Evolutionary conservation across 2,329 filamentous ascomycete species (phyloP), one percentile per base, ranked within the genome.

Genomic region (Hypomyces rosellus): DNA sequence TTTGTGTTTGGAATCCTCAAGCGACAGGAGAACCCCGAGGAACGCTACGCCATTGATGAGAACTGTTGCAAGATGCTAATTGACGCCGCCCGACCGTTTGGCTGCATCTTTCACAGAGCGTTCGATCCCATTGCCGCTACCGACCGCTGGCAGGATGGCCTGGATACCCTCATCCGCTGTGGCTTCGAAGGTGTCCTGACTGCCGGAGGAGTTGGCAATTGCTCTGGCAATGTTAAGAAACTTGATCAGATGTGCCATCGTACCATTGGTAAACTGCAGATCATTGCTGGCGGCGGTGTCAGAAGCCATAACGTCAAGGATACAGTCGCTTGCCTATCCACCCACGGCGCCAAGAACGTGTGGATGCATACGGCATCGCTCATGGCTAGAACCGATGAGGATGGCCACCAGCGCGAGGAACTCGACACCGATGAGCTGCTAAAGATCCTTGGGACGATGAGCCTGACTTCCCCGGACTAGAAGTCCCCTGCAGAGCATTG

Each of bases 1-100:
- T 82, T 82, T 55, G 78, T 82, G 7, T 79, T 82, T 55, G 78
- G 78, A 4, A 63, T 76, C 2, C 54, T 81, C 14, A 51, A 34
- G 13, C 45, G 45, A 15, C 48, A 50, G 39, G 50, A 38, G 6
- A 47, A 44, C 7, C 5, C 48, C 4, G 48, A 50, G 7, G 30
- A 43, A 12, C 40, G 47, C 22, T 34, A 67, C 34, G 54, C 43
- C 14, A 53, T 80, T n/a, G 72, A 81, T 55, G 54, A 57, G 6
- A 55, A 61, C n/a, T 58, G 66, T 41, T 77, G 73, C 58, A 47
- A 34, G 2, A 54, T 56, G 46, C 70, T 82, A 4, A 64, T 78
- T 1, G 38, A 57, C 2, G 61, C 67, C 13, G 73, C 77, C 0
- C 58, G 54, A 6, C 75, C 73, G 2, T 69, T 70, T 33, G 62